phyloP scores from a whole-genome alignment of 257 asterid species.

The Plantago elongata region DNA sequence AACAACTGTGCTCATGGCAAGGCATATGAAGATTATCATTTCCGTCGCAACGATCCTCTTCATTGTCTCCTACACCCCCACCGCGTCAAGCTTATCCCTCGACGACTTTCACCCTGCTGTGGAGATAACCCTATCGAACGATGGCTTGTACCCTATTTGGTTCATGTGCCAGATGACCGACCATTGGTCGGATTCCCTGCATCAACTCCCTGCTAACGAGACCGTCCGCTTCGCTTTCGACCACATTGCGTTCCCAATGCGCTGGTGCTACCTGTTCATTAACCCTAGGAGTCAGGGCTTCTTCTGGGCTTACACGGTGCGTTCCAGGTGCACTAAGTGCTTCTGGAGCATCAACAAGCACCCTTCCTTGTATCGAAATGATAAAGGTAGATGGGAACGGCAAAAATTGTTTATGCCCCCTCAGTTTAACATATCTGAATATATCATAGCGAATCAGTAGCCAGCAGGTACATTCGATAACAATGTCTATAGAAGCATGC shows the following conservation, averaged over 20 bases:
- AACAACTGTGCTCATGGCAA: slow-evolving; percentile 1
- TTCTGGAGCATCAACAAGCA: slow-evolving; percentile 54
- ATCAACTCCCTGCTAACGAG: slow-evolving; percentile 24
- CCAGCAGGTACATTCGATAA: not conserved
- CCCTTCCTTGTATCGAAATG: slow-evolving; percentile 39
- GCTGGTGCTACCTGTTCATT: slow-evolving; percentile 58
- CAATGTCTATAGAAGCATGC: not conserved
- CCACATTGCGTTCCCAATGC: slow-evolving; percentile 55
- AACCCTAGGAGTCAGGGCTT: slow-evolving; percentile 31
- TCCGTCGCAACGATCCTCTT: not conserved
- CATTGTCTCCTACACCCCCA: not conserved
- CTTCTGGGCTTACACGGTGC: slow-evolving; percentile 55
- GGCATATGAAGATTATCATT: not conserved
- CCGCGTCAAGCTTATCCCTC: not conserved
- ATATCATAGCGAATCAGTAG: not conserved
- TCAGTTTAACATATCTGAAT: slow-evolving; percentile 1
- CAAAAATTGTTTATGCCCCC: slow-evolving; percentile 42
- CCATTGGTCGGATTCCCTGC: slow-evolving; percentile 21
- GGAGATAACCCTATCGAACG: slow-evolving; percentile 44
- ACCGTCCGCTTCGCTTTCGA: slow-evolving; percentile 31
- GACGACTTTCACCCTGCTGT: slow-evolving; percentile 24
- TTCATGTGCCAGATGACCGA: slow-evolving; percentile 47
- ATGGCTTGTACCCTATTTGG: slow-evolving; percentile 27
- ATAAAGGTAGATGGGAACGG: slow-evolving; percentile 50
- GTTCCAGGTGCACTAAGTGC: slow-evolving; percentile 51